phyloP scores from a whole-genome alignment of 805 yeast species.

The Cephaloascus fragrans region DNA sequence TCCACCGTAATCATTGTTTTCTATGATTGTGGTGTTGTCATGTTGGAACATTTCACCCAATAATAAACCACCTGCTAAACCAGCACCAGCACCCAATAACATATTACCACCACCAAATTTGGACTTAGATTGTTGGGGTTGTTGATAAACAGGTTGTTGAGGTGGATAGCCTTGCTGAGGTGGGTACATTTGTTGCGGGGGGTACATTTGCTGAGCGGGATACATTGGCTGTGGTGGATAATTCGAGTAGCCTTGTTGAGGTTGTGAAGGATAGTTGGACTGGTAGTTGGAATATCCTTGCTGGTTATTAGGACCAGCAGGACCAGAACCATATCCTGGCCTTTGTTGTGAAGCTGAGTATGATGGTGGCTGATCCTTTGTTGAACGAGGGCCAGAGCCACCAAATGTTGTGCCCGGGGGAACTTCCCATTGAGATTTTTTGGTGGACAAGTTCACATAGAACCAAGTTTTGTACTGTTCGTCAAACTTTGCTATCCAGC shows the following conservation, averaged over 20 bases:
- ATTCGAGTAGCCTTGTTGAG: slow-evolving; percentile 17
- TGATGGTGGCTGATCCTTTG: slow-evolving; percentile 34
- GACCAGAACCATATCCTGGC: slow-evolving; percentile 8
- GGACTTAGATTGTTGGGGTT: slow-evolving; percentile 18
- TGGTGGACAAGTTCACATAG: slow-evolving; percentile 65
- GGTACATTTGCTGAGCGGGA: slow-evolving; percentile 17
- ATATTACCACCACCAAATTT: slow-evolving; percentile 45
- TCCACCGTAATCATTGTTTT: slow-evolving; percentile 21
- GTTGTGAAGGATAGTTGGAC: too few species aligned
- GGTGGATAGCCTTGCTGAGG: slow-evolving; percentile 12
- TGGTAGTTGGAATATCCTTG: too few species aligned
- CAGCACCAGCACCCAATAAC: slow-evolving; percentile 34
- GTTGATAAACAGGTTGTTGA: slow-evolving; percentile 11
- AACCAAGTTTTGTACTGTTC: slow-evolving; percentile 65
- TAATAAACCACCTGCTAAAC: slow-evolving; percentile 53
- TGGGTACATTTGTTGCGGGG: slow-evolving; percentile 17
- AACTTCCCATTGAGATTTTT: slow-evolving; percentile 85
- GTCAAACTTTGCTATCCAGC: slow-evolving; percentile 71
- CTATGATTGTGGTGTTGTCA: slow-evolving; percentile 17
- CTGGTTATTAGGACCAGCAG: slow-evolving; percentile 14
- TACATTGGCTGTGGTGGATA: slow-evolving; percentile 20
- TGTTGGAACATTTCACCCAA: slow-evolving; percentile 33
- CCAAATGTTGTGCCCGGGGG: slow-evolving; percentile 49
- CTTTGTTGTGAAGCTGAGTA: slow-evolving; percentile 10
- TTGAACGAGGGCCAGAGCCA: slow-evolving; percentile 5